Evolutionary conservation across 345 rosid species (phyloP).

Genomic region (Melaleuca quinquenervia): DNA sequence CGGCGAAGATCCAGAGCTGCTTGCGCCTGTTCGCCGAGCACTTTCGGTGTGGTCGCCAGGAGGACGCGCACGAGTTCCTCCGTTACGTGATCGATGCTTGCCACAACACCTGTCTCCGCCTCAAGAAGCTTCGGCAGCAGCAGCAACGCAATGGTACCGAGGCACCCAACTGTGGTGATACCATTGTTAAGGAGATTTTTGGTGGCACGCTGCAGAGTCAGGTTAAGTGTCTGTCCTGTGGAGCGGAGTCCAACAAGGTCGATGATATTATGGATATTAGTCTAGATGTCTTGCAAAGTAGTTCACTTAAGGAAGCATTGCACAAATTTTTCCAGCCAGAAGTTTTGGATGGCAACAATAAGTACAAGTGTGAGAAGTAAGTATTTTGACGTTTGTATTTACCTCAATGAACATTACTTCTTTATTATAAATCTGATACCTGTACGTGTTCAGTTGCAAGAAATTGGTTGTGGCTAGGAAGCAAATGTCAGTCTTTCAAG

Average conservation of each 20-base stretch:
- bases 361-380: slow-evolving; percentile 87
- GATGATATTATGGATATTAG: slow-evolving; percentile 99
- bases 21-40: slow-evolving; percentile 63
- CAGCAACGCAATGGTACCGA: slow-evolving; percentile 13
- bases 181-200: slow-evolving; percentile 79
- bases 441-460: slow-evolving; percentile 65
- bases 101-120: slow-evolving; percentile 79
- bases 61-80: slow-evolving; percentile 95
- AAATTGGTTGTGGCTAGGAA: slow-evolving; percentile 92
- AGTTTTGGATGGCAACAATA: slow-evolving; percentile 84
- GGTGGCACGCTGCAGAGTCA: slow-evolving; percentile 97
- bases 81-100: slow-evolving; percentile 92
- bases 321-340: slow-evolving; percentile 86
- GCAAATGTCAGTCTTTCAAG: slow-evolving; percentile 85
- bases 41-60: slow-evolving; percentile 74
- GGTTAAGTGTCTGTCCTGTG: slow-evolving; percentile 84
- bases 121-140: slow-evolving; percentile 50
- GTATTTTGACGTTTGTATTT: background rate
- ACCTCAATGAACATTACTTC: background rate
- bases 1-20: slow-evolving; percentile 54
- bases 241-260: slow-evolving; percentile 77
- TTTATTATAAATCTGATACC: slow-evolving; percentile 1
- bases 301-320: slow-evolving; percentile 71
- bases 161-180: background rate
- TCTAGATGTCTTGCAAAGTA: slow-evolving; percentile 62